Conservation (phyloP, 1,284 basidiomycete genomes). For the Puccinia polysora region DNA sequence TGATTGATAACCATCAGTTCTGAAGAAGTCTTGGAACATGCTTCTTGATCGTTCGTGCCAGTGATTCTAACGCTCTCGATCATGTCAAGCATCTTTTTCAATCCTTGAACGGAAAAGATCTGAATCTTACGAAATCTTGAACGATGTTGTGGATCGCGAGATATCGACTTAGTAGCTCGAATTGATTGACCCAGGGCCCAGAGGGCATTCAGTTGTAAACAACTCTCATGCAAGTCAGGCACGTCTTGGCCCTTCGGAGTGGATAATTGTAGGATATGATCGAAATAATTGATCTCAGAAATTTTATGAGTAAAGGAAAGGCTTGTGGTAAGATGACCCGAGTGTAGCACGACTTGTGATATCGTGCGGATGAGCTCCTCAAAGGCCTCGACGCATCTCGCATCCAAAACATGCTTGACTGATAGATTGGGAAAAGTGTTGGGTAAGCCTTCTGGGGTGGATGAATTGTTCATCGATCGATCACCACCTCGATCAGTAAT, state of each 20-base stretch:
- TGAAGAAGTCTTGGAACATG: neutral
- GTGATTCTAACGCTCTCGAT: constrained; percentile 5
- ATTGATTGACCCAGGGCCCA: constrained; percentile 19
- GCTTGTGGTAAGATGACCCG: neutral
- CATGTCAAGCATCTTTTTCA: constrained; percentile 17
- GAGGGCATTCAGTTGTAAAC: constrained; percentile 19
- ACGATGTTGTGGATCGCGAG: constrained; percentile 1
- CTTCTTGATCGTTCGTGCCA: neutral
- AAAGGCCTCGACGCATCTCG: constrained; percentile 5
- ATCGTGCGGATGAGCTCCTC: constrained; percentile 7
- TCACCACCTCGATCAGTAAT: neutral
- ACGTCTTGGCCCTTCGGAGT: neutral
- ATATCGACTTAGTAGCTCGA: constrained; percentile 8
- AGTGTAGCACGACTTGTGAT: constrained; percentile 6
- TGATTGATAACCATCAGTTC: constrained; percentile 3
- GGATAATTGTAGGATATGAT: constrained; percentile 9
- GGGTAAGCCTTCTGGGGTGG: neutral
- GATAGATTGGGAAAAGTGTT: constrained; percentile 11
- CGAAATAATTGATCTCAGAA: constrained; percentile 14
- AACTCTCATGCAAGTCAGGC: neutral
- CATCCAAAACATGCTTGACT: constrained; percentile 11
- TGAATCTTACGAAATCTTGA: constrained; percentile 7
- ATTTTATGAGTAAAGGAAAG: neutral
- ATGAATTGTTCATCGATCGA: neutral
- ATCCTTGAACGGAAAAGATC: constrained; percentile 23